Percentiles rank a stretch among this genome's conserved stretches.
Evolutionary conservation across 2,329 filamentous ascomycete species (phyloP).

Genomic region (Escovopsis sp.): DNA sequence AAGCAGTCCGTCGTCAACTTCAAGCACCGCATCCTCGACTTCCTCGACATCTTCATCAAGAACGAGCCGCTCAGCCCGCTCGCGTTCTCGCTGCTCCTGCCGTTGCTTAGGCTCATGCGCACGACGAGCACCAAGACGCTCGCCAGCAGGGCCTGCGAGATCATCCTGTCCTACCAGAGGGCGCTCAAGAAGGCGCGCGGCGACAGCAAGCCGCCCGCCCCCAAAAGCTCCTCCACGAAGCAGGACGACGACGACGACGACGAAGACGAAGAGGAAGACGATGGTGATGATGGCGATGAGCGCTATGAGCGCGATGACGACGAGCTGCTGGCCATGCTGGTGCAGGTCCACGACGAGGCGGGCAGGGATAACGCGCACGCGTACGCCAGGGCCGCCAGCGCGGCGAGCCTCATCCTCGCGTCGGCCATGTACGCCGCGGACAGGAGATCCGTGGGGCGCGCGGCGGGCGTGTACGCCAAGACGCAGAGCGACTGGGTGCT

Average conservation of each 20-base stretch:
- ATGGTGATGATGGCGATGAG: no score
- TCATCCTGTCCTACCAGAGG: constrained; percentile 59
- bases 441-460: constrained; percentile 34
- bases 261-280: no score
- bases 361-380: constrained; percentile 49
- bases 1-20: constrained; percentile 85
- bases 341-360: constrained; percentile 53
- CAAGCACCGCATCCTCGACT: constrained; percentile 83
- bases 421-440: constrained; percentile 44
- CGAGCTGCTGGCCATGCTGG: constrained; percentile 42
- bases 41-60: constrained; percentile 73
- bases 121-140: constrained; percentile 66
- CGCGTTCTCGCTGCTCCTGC: constrained; percentile 55
- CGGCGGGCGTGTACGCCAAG: constrained; percentile 49
- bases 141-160: constrained; percentile 54
- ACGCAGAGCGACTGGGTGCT: constrained; percentile 44
- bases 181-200: constrained; percentile 41
- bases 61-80: constrained; percentile 56
- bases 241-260: no score
- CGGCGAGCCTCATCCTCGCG: constrained; percentile 52
- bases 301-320: constrained; percentile 17
- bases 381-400: constrained; percentile 62
- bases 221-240: neutral
- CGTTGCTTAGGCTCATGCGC: constrained; percentile 61
- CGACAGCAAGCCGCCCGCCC: constrained; percentile 10